Conservation (phyloP, 352 stramenopile species). For the Hyaloperonospora arabidopsidis region DNA sequence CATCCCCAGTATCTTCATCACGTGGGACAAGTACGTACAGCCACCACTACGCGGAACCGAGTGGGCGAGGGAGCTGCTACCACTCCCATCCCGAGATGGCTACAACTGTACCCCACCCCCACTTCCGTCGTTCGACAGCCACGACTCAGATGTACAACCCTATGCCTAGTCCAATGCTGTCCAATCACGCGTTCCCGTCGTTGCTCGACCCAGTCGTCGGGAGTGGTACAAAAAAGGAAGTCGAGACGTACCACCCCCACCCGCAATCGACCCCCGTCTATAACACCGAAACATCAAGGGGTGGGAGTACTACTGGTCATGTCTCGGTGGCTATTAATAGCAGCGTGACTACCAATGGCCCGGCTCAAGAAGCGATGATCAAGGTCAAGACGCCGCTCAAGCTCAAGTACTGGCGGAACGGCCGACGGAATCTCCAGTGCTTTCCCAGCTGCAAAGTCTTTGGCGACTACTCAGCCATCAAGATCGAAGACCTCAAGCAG, state of each 20-base stretch:
- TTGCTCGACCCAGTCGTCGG: conserved; percentile 29
- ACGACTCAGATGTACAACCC: conserved; percentile 21
- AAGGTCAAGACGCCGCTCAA: conserved; percentile 82
- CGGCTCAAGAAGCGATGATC: conserved; percentile 74
- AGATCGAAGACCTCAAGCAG: conserved; percentile 84
- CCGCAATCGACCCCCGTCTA: conserved; percentile 18
- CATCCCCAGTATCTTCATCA: too few relatives aligned
- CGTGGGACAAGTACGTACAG: conserved; percentile 15
- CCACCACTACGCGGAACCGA: conserved; percentile 25
- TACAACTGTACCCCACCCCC: conserved; percentile 9
- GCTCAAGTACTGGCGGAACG: conserved; percentile 87
- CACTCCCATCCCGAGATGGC: conserved; percentile 26
- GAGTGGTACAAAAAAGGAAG: conserved; percentile 33
- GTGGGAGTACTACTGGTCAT: too few relatives aligned
- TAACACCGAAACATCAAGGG: too few relatives aligned
- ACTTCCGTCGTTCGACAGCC: conserved; percentile 28
- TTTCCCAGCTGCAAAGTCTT: conserved; percentile 87
- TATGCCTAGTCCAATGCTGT: conserved; percentile 25
- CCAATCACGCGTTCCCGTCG: conserved; percentile 51
- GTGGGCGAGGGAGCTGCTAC: not conserved
- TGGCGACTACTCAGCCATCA: conserved; percentile 85
- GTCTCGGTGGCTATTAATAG: conserved; percentile 3
- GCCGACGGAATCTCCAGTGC: conserved; percentile 85
- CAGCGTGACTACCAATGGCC: conserved; percentile 18
- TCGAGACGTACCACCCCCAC: conserved; percentile 22